A percentile compares a stretch with the other conserved stretches of the same genome.
These are phyloP conservation scores for Keithomyces neogunnii DNA, from an alignment of 2,329 filamentous ascomycete species.

Conservation along the genomic window DNA sequence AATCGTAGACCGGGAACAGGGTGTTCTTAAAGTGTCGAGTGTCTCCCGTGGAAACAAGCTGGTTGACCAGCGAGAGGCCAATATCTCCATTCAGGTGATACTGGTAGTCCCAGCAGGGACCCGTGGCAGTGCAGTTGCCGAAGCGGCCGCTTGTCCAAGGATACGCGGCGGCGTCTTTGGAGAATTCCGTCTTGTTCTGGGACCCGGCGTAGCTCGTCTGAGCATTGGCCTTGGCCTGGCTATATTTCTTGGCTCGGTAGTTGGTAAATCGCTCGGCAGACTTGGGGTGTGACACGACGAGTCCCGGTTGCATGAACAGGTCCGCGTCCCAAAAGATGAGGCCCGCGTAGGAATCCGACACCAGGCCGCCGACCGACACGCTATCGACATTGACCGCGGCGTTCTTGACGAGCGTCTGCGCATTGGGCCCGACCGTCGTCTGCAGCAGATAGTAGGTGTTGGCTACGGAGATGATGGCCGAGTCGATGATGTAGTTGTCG, in stretches of 20 bases:
- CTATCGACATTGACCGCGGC: slow-evolving; percentile 12
- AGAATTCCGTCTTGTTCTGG: slow-evolving; percentile 38
- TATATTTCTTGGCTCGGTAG: slow-evolving; percentile 16
- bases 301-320: slow-evolving; percentile 18
- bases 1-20: slow-evolving; percentile 56
- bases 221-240: slow-evolving; percentile 39
- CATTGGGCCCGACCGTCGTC: slow-evolving; percentile 37
- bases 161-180: slow-evolving; percentile 50
- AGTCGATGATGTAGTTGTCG: slow-evolving; percentile 47
- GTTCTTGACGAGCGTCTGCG: slow-evolving; percentile 25
- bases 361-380: slow-evolving; percentile 18
- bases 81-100: slow-evolving; percentile 66
- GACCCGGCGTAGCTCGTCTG: slow-evolving; percentile 3
- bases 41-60: slow-evolving; percentile 16
- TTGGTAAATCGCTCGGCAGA: slow-evolving; percentile 18
- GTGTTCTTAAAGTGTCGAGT: slow-evolving; percentile 11
- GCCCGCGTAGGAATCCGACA: slow-evolving; percentile 20
- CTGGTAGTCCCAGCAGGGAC: slow-evolving; percentile 60
- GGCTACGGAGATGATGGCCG: slow-evolving; percentile 41
- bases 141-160: slow-evolving; percentile 60
- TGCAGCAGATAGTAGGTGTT: slow-evolving; percentile 50
- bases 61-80: slow-evolving; percentile 32
- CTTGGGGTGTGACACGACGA: slow-evolving; percentile 16
- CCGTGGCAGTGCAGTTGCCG: slow-evolving; percentile 55
- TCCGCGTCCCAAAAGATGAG: slow-evolving; percentile 23